Percentiles rank a stretch among this genome's conserved stretches.
Conservation (phyloP, 257 asterid species). For the Hygrophila difformis region DNA sequence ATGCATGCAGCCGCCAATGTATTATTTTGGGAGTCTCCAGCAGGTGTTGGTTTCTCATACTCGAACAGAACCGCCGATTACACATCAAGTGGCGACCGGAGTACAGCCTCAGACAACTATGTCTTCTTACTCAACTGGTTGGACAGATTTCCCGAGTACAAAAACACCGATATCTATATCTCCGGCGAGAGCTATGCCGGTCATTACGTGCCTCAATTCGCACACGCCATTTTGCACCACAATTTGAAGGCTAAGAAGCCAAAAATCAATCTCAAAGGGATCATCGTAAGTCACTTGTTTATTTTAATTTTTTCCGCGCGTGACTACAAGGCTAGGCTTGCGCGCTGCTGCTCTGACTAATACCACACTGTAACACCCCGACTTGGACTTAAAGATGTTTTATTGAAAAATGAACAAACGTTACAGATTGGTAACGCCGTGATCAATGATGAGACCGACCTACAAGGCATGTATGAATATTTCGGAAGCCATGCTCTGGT, state of each 20-base stretch:
- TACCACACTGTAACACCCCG: too few species aligned
- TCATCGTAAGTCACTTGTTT: constrained; percentile 46
- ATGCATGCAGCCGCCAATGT: constrained; percentile 85
- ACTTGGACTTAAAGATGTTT: too few species aligned
- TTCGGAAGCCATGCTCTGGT: constrained; percentile 60
- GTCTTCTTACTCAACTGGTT: constrained; percentile 60
- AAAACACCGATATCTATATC: constrained; percentile 43
- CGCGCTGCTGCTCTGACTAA: too few species aligned
- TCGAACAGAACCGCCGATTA: constrained; percentile 51
- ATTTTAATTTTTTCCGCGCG: too few species aligned
- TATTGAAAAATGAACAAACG: too few species aligned
- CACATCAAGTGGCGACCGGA: constrained; percentile 36
- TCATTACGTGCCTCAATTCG: too few species aligned
- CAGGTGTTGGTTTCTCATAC: constrained; percentile 86
- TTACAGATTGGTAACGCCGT: constrained; percentile 80
- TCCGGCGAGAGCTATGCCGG: constrained; percentile 76
- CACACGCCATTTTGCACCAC: constrained; percentile 47
- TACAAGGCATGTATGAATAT: constrained; percentile 55
- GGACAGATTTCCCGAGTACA: constrained; percentile 65
- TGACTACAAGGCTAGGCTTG: too few species aligned
- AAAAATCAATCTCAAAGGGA: constrained; percentile 69
- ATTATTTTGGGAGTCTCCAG: constrained; percentile 74
- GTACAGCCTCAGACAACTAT: constrained; percentile 48
- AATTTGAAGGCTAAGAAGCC: constrained; percentile 36
- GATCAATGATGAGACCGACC: constrained; percentile 57